Evolutionary conservation across 331 rosid genomes (phyloP), one percentile per base, ranked within the genome.

Genomic region (Quercus lobata): DNA sequence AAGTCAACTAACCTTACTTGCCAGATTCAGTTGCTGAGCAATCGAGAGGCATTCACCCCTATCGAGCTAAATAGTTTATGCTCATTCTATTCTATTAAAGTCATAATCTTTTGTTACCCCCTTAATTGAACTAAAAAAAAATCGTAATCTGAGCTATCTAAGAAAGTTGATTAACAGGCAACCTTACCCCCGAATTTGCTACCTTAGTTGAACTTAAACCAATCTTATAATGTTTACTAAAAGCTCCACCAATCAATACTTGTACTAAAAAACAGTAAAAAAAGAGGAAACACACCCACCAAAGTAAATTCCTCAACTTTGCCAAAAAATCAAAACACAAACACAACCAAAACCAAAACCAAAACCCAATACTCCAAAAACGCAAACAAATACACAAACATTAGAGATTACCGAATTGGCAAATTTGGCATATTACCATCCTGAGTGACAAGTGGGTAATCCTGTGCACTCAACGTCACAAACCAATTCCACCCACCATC

Each of bases 401-500:
- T 53, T 57, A 81, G 53, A 76, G 56, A 78, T 76, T 73, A 81
- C 71, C 74, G 27, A 91, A 79, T 11, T 72, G 69, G 79, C 94
- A 69, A 49, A 49, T 49, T 49, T 49, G 55, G 55, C 55, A 49
- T 41, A 41, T 49, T 93, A 95, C 99, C 99, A 78, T 95, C 99
- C 90, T 89, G 99, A 65, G 99, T 91, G 37, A 93, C 85, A 66
- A 95, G 92, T 54, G 99, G 99, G 69, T 95, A 95, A 81, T 95
- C 99, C 78, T 32, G 72, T 3, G 98, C 98, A 77, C 89, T 95
- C 92, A 95, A 85, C 72, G 94, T 88, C 37, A 95, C 73, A 70
- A 95, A 91, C 99, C 99, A 93, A 79, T 90, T 88, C 99, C 99
- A 95, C 2, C 93, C 94, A 80, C 83, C 44, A 78, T 95, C 98